These are phyloP conservation scores for Penicillium desertorum DNA, from an alignment of 495 filamentous ascomycete species.

Conservation along the genomic window DNA sequence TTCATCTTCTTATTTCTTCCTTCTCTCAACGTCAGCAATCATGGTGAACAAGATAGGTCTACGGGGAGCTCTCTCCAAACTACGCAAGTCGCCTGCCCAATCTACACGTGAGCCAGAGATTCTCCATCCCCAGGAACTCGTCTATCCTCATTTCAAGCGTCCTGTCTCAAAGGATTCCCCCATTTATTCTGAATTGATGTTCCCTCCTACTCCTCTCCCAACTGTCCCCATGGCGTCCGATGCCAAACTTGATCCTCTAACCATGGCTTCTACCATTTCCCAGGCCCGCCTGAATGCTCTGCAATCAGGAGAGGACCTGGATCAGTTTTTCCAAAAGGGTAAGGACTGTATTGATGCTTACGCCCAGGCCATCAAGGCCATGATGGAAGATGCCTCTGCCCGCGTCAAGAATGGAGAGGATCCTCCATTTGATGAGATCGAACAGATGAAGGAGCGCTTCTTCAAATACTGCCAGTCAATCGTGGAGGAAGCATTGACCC, in stretches of 20 bases:
- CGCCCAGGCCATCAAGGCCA: constrained; percentile 2
- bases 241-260: neutral
- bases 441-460: constrained; percentile 23
- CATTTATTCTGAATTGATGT: neutral
- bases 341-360: constrained; percentile 4
- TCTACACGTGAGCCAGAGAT: neutral
- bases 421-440: neutral
- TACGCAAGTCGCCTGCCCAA: neutral
- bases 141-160: neutral
- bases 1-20: too few relatives aligned
- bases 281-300: neutral
- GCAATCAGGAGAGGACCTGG: neutral
- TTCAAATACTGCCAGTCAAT: constrained; percentile 30
- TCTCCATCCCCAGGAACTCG: neutral
- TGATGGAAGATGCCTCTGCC: constrained; percentile 10
- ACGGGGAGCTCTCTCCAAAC: neutral
- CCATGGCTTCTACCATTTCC: constrained; percentile 2
- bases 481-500: constrained; percentile 15
- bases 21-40: too few relatives aligned
- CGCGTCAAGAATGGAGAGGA: neutral
- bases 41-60: neutral
- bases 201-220: neutral
- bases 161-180: neutral
- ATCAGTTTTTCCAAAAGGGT: neutral
- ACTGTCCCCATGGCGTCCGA: neutral